Conservation (phyloP, 208 protist species). For the Leptomonas pyrrhocoris region DNA sequence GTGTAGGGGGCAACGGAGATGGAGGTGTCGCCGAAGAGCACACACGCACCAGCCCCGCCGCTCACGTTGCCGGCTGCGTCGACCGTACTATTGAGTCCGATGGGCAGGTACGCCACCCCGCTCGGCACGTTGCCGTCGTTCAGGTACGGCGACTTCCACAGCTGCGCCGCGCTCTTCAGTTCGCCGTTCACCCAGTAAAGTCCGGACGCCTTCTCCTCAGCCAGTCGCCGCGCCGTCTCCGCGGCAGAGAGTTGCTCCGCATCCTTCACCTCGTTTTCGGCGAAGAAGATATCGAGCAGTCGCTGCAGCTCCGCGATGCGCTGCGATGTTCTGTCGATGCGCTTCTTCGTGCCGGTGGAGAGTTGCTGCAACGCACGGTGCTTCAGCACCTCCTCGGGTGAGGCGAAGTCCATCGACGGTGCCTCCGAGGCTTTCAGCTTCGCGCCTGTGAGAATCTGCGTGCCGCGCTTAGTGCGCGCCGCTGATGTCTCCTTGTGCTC, state of each 20-base stretch:
- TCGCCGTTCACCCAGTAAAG: conserved; percentile 15
- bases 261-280: conserved; percentile 2
- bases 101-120: conserved; percentile 20
- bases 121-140: conserved; percentile 14
- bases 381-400: conserved; percentile 20
- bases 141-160: conserved; percentile 35
- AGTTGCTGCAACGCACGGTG: conserved; percentile 15
- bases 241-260: not conserved
- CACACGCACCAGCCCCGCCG: conserved; percentile 16
- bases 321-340: conserved; percentile 26
- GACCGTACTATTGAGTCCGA: conserved; percentile 9
- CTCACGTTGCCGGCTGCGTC: conserved; percentile 13
- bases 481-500: not conserved
- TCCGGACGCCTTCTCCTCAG: conserved; percentile 5
- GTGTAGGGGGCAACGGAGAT: conserved; percentile 22
- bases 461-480: conserved; percentile 1
- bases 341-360: conserved; percentile 22
- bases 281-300: conserved; percentile 25
- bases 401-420: conserved; percentile 7
- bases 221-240: conserved; percentile 4
- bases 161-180: not conserved
- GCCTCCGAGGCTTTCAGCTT: not conserved
- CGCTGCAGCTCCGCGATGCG: conserved; percentile 43
- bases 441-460: not conserved
- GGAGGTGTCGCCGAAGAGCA: conserved; percentile 21